These are phyloP conservation scores for Hemileccinum impolitum DNA, from an alignment of 768 basidiomycete genomes.

Conservation along the genomic window DNA sequence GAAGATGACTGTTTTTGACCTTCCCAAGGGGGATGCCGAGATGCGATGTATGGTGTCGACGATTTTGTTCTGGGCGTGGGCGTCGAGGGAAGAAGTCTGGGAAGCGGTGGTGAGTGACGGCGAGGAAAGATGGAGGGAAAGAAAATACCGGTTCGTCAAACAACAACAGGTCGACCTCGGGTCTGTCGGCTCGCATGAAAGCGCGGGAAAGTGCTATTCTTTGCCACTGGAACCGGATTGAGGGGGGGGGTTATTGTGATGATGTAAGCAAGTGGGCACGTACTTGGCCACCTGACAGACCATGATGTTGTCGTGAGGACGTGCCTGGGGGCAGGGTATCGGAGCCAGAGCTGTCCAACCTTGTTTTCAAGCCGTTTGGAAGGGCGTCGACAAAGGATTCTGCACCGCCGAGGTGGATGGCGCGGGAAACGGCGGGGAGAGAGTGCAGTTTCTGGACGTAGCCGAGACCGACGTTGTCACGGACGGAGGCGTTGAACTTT, in stretches of 20 bases:
- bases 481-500: conserved; percentile 70
- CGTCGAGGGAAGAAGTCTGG: conserved; percentile 78
- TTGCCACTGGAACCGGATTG: conserved; percentile 61
- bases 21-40: conserved; percentile 53
- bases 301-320: conserved; percentile 47
- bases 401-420: conserved; percentile 72
- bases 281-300: conserved; percentile 84
- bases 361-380: conserved; percentile 71
- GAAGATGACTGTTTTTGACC: conserved; percentile 72
- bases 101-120: neutral
- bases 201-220: conserved; percentile 81
- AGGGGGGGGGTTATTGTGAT: conserved; percentile 8
- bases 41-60: conserved; percentile 72
- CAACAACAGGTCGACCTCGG: conserved; percentile 71
- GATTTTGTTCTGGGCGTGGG: conserved; percentile 74
- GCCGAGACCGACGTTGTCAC: conserved; percentile 86
- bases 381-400: conserved; percentile 60
- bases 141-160: conserved; percentile 84
- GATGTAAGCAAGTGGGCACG: conserved; percentile 21
- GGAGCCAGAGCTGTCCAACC: conserved; percentile 60
- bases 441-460: conserved; percentile 61
- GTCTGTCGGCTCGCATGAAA: conserved; percentile 78
- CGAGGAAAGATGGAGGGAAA: neutral
- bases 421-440: conserved; percentile 53
- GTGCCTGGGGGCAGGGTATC: conserved; percentile 41